Percentiles rank a stretch among this genome's conserved stretches.
phyloP scores from a whole-genome alignment of 2,329 filamentous ascomycete genomes.

The Mariannaea elegans region DNA sequence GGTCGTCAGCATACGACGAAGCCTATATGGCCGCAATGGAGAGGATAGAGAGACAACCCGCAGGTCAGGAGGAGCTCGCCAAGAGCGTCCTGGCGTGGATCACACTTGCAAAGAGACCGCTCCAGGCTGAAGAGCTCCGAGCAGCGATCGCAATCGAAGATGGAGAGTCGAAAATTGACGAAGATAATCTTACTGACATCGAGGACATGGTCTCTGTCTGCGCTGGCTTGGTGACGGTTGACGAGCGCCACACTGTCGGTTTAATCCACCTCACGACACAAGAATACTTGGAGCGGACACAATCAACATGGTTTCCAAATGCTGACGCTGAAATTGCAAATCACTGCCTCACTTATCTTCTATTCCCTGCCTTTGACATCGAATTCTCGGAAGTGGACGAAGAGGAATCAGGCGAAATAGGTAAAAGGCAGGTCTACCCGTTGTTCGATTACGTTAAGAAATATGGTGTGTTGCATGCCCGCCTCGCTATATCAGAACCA shows the following conservation, averaged over 20 bases:
- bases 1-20: slow-evolving; percentile 1
- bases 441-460: slow-evolving; percentile 5
- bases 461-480: slow-evolving; percentile 4
- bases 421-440: neutral
- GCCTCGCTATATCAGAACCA: slow-evolving; percentile 6
- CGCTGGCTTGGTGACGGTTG: slow-evolving; percentile 7
- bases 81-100: neutral
- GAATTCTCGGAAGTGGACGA: neutral
- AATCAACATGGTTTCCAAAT: neutral
- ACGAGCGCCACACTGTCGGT: neutral
- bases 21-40: slow-evolving; percentile 2
- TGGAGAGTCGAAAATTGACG: neutral
- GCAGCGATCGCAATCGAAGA: neutral
- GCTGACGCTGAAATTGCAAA: neutral
- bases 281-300: slow-evolving; percentile 7
- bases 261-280: slow-evolving; percentile 7
- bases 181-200: neutral
- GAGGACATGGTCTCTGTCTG: slow-evolving; percentile 7
- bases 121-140: neutral
- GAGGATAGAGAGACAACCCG: neutral
- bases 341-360: neutral
- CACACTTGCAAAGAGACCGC: neutral
- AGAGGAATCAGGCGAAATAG: neutral
- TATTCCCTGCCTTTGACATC: neutral
- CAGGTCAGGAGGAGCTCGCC: neutral